Evolutionary conservation across 23 red algal species (phyloP).

Genomic region (Gracilaria caudata): DNA sequence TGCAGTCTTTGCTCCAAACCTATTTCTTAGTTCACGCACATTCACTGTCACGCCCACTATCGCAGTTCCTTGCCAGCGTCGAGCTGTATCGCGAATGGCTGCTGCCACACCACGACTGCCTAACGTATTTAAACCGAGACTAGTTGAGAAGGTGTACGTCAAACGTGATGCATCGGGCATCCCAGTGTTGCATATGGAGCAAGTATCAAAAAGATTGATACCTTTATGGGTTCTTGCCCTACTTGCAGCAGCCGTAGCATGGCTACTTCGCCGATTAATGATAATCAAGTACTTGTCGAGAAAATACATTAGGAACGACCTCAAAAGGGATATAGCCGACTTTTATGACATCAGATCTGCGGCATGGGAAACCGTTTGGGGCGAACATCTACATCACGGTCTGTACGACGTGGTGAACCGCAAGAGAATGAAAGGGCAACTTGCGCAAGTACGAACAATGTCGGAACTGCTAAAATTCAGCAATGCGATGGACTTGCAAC

Average conservation of each 20-base stretch:
- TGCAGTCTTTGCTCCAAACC: background rate
- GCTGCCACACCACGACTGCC: background rate
- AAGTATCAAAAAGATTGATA: conserved; percentile 13
- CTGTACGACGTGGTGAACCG: conserved; percentile 72
- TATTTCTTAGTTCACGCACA: background rate
- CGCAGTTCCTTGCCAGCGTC: background rate
- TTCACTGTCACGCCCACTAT: background rate
- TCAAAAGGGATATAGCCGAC: conserved; percentile 65
- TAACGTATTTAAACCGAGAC: background rate
- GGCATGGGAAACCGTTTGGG: conserved; percentile 93
- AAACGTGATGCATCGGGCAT: conserved; percentile 25
- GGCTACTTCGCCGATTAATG: conserved; percentile 49
- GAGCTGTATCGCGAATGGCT: background rate
- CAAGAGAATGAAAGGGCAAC: conserved; percentile 54
- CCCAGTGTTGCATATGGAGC: conserved; percentile 20
- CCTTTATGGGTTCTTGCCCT: conserved; percentile 45
- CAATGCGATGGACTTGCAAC: conserved; percentile 24
- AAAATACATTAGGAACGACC: conserved; percentile 35
- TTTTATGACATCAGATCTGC: conserved; percentile 76
- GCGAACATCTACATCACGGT: conserved; percentile 99
- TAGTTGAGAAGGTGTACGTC: conserved; percentile 5
- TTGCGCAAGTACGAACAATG: conserved; percentile 90
- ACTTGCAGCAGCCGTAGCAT: conserved; percentile 17
- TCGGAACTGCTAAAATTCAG: conserved; percentile 73
- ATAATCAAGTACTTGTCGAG: conserved; percentile 27